Evolutionary conservation across 768 basidiomycete species (phyloP).

Genomic region (Kwoniella pini): DNA sequence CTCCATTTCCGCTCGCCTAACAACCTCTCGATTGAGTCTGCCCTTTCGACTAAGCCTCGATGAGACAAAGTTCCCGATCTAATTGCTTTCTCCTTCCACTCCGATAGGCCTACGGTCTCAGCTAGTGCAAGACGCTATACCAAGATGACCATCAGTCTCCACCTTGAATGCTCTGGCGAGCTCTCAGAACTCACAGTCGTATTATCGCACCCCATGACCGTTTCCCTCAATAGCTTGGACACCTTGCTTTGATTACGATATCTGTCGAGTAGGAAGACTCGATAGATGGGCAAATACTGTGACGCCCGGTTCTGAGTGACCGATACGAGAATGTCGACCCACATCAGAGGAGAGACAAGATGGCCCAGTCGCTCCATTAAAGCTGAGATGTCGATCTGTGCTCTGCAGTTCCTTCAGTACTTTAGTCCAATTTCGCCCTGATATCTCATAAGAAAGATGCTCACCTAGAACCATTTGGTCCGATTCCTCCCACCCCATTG

Average conservation of each 20-base stretch:
- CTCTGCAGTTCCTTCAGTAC: not conserved
- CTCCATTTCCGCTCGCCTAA: conserved; percentile 17
- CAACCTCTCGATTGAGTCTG: conserved; percentile 12
- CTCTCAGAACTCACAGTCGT: conserved; percentile 26
- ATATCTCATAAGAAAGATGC: not conserved
- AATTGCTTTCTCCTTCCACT: conserved; percentile 18
- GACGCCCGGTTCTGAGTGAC: conserved; percentile 17
- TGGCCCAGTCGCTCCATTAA: conserved; percentile 14
- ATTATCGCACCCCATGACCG: conserved; percentile 24
- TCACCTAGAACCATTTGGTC: not conserved
- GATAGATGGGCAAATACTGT: conserved; percentile 11
- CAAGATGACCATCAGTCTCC: not conserved
- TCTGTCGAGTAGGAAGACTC: conserved; percentile 2
- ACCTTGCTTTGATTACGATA: not conserved
- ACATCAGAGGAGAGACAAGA: conserved; percentile 16
- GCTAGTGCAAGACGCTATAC: conserved; percentile 21
- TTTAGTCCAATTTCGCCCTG: not conserved
- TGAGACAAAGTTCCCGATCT: conserved; percentile 8
- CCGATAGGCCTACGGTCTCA: conserved; percentile 19
- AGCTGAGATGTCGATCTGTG: not conserved
- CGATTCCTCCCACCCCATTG: not conserved
- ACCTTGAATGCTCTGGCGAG: too few relatives aligned
- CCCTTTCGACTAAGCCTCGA: conserved; percentile 11
- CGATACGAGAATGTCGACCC: conserved; percentile 25
- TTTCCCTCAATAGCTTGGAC: conserved; percentile 7